Evolutionary conservation across 768 basidiomycete genomes (phyloP).

Genomic region (Cubamyces sp.): DNA sequence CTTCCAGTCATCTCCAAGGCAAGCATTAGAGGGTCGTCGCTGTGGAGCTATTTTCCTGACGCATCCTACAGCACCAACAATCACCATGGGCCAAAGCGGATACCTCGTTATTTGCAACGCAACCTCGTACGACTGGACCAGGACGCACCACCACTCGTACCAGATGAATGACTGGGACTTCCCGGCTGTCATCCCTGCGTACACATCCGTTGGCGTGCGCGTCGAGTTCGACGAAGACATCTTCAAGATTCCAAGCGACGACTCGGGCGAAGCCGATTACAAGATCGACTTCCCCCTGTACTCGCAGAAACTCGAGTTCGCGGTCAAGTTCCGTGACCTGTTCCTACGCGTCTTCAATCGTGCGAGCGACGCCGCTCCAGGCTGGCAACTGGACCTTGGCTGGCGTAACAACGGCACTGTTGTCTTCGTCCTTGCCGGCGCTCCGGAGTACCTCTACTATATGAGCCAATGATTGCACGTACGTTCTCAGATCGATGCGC

Average conservation of each 20-base stretch:
- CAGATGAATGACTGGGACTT: conserved; percentile 15
- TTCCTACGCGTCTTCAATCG: neutral
- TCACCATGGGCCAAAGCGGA: conserved; percentile 15
- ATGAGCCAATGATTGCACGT: too few relatives aligned
- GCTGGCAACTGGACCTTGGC: neutral
- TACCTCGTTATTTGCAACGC: conserved; percentile 10
- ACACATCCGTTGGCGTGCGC: neutral
- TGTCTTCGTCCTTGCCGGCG: neutral
- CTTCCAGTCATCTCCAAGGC: too few relatives aligned
- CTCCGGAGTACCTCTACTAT: too few relatives aligned
- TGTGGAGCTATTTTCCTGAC: too few relatives aligned
- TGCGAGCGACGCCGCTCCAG: too few relatives aligned
- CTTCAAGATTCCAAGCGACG: neutral
- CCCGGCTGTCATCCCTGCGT: conserved; percentile 1
- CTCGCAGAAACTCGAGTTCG: neutral
- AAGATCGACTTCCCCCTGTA: neutral
- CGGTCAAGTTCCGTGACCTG: neutral
- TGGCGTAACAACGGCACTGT: neutral
- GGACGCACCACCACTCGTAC: conserved; percentile 10
- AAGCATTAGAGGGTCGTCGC: too few relatives aligned
- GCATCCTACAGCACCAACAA: neutral
- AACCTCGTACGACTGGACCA: conserved; percentile 12
- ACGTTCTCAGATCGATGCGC: too few relatives aligned
- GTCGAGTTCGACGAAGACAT: conserved; percentile 16
- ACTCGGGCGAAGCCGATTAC: conserved; percentile 9